Base-by-base conservation (phyloP, 306 rosid species). In the Gleditsia sinensis region DNA sequence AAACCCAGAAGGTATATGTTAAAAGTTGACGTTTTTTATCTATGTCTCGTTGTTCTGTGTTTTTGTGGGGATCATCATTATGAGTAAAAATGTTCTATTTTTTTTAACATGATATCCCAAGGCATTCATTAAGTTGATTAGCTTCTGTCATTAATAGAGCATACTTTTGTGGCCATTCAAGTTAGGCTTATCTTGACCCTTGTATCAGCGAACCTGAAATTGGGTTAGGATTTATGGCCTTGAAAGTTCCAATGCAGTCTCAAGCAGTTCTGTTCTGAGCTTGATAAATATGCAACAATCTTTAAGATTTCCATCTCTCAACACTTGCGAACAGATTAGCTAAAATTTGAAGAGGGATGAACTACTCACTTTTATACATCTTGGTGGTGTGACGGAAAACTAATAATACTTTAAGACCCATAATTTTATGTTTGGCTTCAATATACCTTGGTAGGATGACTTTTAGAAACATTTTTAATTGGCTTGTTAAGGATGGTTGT, bases 1-100 rank as follows among this genome's bases (percentile, higher is more conserved):
- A 80, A 77, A 48, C 50, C 67, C 84, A 86, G 74, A 81, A 79
- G 96, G 96, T 87, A 61, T 66, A 24, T 39, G 78, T 63, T 80
- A 25, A 34, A 34, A 37, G 24, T 8, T 20, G 20, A 5, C 51
- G 19, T 6, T 50, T 74, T 13, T 59, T 33, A 6, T 33, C 1
- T 80, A 4, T 46, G 2, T 3, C n/a, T n/a, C n/a, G n/a, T n/a
- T n/a, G n/a, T n/a, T n/a, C n/a, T n/a, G n/a, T n/a, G n/a, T n/a
- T n/a, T n/a, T n/a, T n/a, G n/a, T n/a, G n/a, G n/a, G n/a, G n/a
- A n/a, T n/a, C n/a, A n/a, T n/a, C n/a, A n/a, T n/a, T n/a, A n/a
- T n/a, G n/a, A n/a, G n/a, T n/a, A n/a, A n/a, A n/a, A n/a, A n/a
- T n/a, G n/a, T n/a, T n/a, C n/a, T n/a, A n/a, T n/a, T n/a, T 11